Percentiles rank a stretch among this genome's conserved stretches.
These are phyloP conservation scores for Dendrobium officinale DNA, from an alignment of 106 monocot species.

Conservation along the genomic window DNA sequence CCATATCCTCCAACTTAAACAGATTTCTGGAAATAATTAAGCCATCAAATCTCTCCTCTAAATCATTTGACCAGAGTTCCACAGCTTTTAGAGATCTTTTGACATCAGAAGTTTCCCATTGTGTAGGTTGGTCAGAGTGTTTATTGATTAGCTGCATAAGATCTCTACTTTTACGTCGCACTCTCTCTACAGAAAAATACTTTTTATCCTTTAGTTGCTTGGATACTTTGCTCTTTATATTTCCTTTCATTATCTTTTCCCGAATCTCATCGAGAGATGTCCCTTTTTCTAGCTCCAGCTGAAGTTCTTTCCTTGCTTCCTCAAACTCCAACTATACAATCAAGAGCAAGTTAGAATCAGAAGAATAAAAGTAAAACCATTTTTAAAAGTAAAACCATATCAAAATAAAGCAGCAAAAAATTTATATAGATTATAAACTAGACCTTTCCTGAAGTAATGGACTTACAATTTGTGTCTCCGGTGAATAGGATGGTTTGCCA, in stretches of 20 bases:
- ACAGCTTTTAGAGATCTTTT: constrained; percentile 31
- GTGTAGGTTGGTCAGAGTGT: constrained; percentile 15
- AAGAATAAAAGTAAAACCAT: background rate
- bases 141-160: constrained; percentile 51
- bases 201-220: constrained; percentile 55
- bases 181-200: constrained; percentile 50
- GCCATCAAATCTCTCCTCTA: constrained; percentile 46
- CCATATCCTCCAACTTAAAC: constrained; percentile 62
- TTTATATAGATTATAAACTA: background rate
- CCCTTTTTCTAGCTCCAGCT: constrained; percentile 61
- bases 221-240: constrained; percentile 51
- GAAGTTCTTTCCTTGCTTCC: constrained; percentile 79
- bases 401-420: background rate
- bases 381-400: background rate
- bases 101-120: constrained; percentile 18
- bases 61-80: constrained; percentile 35
- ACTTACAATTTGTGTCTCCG: constrained; percentile 53
- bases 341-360: background rate
- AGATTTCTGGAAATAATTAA: constrained; percentile 48
- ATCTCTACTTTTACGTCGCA: constrained; percentile 74
- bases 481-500: constrained; percentile 67
- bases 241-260: constrained; percentile 57
- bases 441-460: background rate
- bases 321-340: constrained; percentile 75
- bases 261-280: constrained; percentile 44